phyloP scores from a whole-genome alignment of 2,329 filamentous ascomycete genomes.

The Gnomoniopsis sp. region DNA sequence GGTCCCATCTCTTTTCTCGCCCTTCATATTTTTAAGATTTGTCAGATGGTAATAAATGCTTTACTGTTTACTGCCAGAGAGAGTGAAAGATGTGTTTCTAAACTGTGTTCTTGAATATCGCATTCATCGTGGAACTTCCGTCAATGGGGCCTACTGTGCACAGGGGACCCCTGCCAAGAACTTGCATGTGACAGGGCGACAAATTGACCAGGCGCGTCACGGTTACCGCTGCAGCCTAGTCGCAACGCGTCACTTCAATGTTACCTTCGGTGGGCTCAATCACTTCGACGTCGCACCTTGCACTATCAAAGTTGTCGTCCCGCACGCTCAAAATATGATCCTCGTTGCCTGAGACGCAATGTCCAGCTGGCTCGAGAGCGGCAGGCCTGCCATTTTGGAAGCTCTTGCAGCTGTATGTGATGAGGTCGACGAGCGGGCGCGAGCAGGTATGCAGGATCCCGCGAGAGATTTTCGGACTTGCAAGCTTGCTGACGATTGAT shows the following conservation, averaged over 20 bases:
- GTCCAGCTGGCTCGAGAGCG: conserved; percentile 37
- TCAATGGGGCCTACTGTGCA: background rate
- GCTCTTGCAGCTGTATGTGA: conserved; percentile 38
- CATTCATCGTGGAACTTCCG: too few species aligned
- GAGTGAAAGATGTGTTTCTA: too few species aligned
- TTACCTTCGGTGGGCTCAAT: background rate
- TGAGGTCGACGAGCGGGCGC: conserved; percentile 35
- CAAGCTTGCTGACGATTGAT: background rate
- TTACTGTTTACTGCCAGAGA: too few species aligned
- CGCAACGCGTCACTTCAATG: background rate
- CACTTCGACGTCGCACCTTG: background rate
- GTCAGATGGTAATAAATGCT: too few species aligned
- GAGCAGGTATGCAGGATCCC: conserved; percentile 27
- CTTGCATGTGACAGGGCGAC: background rate
- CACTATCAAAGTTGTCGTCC: background rate
- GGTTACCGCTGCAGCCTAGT: background rate
- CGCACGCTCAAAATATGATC: background rate
- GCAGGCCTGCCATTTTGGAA: conserved; percentile 37
- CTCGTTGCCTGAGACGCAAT: conserved; percentile 24
- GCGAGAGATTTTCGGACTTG: too few species aligned
- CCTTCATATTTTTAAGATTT: too few species aligned
- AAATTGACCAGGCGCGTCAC: background rate
- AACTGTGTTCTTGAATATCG: too few species aligned
- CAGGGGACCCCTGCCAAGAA: background rate
- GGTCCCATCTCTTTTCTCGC: background rate